These are phyloP conservation scores for Graphilbum ipis-grandicollis DNA, from an alignment of 2,329 filamentous ascomycete species.

Conservation along the genomic window DNA sequence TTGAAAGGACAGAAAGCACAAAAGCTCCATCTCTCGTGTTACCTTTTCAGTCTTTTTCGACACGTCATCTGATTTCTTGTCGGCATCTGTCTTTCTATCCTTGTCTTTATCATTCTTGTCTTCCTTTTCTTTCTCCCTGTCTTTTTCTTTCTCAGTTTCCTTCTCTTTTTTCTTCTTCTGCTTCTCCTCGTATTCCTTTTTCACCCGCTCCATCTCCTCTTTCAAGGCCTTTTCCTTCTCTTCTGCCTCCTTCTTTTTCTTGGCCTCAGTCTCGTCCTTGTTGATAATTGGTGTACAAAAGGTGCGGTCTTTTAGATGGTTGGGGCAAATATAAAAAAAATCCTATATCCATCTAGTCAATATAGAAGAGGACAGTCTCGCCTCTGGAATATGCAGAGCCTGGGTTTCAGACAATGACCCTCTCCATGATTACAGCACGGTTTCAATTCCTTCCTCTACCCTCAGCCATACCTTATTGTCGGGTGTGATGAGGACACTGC, in stretches of 20 bases:
- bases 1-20: no score
- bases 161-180: conserved; percentile 53
- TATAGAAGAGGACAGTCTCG: no score
- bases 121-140: conserved; percentile 21
- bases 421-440: no score
- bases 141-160: conserved; percentile 28
- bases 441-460: no score
- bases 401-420: no score
- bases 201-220: conserved; percentile 44
- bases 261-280: conserved; percentile 44
- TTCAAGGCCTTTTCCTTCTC: conserved; percentile 50
- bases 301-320: conserved; percentile 65
- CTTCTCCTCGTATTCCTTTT: conserved; percentile 64
- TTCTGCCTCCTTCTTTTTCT: conserved; percentile 46
- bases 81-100: not conserved
- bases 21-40: conserved; percentile 21
- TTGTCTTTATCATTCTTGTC: conserved; percentile 15
- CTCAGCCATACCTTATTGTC: conserved; percentile 56
- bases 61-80: not conserved
- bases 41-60: not conserved
- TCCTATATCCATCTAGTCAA: conserved; percentile 27
- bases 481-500: conserved; percentile 73
- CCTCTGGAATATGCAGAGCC: no score
- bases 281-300: conserved; percentile 67
- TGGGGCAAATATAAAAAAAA: conserved; percentile 80